Evolutionary conservation across 257 asterid species (phyloP).

Genomic region (Nicotiana noctiflora): DNA sequence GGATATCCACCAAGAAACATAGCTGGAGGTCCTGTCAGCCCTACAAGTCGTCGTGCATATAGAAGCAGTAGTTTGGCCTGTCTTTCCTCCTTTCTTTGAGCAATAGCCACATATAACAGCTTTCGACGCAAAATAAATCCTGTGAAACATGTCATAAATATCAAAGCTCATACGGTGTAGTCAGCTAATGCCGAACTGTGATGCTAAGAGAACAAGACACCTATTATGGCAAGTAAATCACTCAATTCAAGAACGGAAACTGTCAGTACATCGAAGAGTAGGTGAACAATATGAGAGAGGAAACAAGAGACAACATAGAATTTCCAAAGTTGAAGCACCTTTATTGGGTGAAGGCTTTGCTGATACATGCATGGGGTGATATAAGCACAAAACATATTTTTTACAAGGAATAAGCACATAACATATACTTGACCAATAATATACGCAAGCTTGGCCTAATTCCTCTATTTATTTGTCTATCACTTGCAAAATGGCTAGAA

Average conservation of each 20-base stretch:
- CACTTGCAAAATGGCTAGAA: neutral
- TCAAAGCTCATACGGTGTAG: neutral
- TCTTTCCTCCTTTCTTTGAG: slow-evolving; percentile 88
- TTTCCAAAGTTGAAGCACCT: neutral
- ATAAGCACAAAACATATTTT: neutral
- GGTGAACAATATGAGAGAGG: neutral
- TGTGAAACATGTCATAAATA: slow-evolving; percentile 22
- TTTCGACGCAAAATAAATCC: slow-evolving; percentile 62
- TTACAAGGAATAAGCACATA: neutral
- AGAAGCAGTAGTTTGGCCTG: slow-evolving; percentile 53
- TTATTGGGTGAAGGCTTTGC: neutral
- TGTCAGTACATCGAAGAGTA: neutral
- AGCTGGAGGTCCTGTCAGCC: slow-evolving; percentile 50
- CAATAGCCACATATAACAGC: slow-evolving; percentile 73
- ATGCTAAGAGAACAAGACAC: neutral
- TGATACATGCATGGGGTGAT: neutral
- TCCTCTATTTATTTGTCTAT: neutral
- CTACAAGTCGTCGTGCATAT: slow-evolving; percentile 49
- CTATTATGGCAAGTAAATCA: neutral
- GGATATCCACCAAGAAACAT: slow-evolving; percentile 56
- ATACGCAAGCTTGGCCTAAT: neutral
- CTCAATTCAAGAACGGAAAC: neutral
- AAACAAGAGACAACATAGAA: neutral
- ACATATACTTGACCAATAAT: slow-evolving; percentile 4
- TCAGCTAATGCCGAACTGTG: neutral